Base-by-base conservation (phyloP, 129 eudicot species). In the Pulicaria dysenterica region DNA sequence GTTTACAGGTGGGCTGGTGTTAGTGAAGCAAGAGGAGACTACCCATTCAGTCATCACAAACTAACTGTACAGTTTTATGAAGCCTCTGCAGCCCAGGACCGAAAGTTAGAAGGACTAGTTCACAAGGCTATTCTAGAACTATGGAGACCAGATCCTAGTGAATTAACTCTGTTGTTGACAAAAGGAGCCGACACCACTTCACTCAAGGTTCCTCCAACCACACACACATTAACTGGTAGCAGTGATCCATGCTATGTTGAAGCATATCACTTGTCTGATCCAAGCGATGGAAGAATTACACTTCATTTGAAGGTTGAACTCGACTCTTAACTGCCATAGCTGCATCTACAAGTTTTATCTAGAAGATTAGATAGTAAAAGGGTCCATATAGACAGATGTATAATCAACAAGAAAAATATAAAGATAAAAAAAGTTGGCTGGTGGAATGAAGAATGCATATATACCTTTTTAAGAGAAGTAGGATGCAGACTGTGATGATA, bases 221-320 rank as follows among this genome's bases (percentile, higher is more conserved):
- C 98, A 47, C 76, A 76, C 50, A 82, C 96, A 38, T 86, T 94
- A 87, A 83, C 88, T 46, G 96, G 93, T 67, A 90, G 97, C 69
- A 94, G 98, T 14, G 98, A 94, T 79, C 98, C 98, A 40, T 90
- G 98, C 72, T 94, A 90, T 86, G 95, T 94, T 17, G 98, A 94
- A 88, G 97, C 92, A 38, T 94, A 90, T 84, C 97, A 94, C 79
- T 84, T 94, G 77, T 69, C 98, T 55, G 98, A 94, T 81, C 92
- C 98, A 31, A 86, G 61, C 83, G 98, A 94, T 77, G 98, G 98
- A 64, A 85, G 90, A 83, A 84, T 94, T 65, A 90, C 95, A 56
- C 82, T 94, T 67, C 98, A 94, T 81, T 76, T 94, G 73, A 94
- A 94, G 96, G 97, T 92, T 69, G 51, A 40, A 67, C 62, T 58